Percentiles rank a stretch among this genome's conserved stretches.
These are phyloP conservation scores for Sisymbrium irio DNA, from an alignment of 345 rosid genomes.

Conservation along the genomic window DNA sequence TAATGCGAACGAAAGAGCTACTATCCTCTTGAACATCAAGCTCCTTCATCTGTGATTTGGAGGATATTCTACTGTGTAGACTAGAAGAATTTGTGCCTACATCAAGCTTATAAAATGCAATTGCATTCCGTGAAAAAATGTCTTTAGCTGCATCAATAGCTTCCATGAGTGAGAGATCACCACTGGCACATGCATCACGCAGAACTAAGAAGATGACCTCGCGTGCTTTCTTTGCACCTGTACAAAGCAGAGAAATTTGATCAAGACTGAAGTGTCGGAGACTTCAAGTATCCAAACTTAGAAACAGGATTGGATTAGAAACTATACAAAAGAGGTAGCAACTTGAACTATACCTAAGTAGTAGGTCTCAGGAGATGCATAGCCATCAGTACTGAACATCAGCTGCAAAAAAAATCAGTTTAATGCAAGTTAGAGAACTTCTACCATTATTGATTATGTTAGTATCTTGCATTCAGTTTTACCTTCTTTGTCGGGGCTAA, in stretches of 20 bases:
- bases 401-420: conserved; percentile 53
- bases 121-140: conserved; percentile 64
- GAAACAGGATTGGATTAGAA: not conserved
- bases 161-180: conserved; percentile 71
- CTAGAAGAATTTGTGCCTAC: conserved; percentile 13
- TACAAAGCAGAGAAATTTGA: conserved; percentile 5
- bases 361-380: conserved; percentile 86
- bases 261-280: conserved; percentile 1
- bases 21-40: conserved; percentile 28
- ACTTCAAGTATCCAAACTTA: not conserved
- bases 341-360: conserved; percentile 64
- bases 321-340: not conserved
- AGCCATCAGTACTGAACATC: conserved; percentile 97
- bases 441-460: not conserved
- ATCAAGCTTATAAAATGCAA: conserved; percentile 67
- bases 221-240: conserved; percentile 87
- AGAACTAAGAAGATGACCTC: conserved; percentile 69
- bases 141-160: conserved; percentile 83
- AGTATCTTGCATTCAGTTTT: conserved; percentile 8
- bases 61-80: conserved; percentile 31
- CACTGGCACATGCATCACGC: conserved; percentile 60
- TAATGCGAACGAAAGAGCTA: conserved; percentile 61
- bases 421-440: no score
- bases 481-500: conserved; percentile 88
- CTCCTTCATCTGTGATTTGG: conserved; percentile 27